phyloP scores from a whole-genome alignment of 1,284 basidiomycete genomes.

The Tilletiopsis washingtonensis region DNA sequence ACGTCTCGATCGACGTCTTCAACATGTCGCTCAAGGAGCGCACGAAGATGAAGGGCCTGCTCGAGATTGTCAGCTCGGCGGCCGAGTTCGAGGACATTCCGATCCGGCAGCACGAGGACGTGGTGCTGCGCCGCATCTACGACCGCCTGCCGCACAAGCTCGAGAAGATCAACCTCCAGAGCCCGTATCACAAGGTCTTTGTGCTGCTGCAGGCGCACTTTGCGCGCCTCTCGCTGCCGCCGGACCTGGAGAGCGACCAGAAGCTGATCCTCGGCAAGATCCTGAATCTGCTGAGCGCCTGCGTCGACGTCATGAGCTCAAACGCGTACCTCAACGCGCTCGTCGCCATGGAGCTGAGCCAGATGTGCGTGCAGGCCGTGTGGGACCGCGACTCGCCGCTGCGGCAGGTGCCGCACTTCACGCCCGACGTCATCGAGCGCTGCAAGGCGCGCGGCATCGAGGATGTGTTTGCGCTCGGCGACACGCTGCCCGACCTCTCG shows the following conservation, averaged over 20 bases:
- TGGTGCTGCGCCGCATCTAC: constrained; percentile 63
- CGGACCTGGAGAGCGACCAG: constrained; percentile 89
- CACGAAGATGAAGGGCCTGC: constrained; percentile 92
- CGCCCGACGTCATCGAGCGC: constrained; percentile 62
- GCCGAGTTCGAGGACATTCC: constrained; percentile 92
- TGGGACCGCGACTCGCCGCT: constrained; percentile 74
- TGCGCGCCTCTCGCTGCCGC: constrained; percentile 77
- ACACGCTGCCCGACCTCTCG: constrained; percentile 33
- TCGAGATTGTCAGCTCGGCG: constrained; percentile 92
- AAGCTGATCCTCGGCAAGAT: constrained; percentile 77
- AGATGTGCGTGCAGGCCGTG: constrained; percentile 97
- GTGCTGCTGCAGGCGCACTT: constrained; percentile 94
- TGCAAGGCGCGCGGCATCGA: constrained; percentile 56
- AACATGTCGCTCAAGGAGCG: constrained; percentile 88
- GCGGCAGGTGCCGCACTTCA: constrained; percentile 93
- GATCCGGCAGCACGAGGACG: constrained; percentile 62
- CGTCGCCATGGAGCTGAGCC: constrained; percentile 96
- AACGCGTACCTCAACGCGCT: constrained; percentile 90
- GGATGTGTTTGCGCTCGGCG: constrained; percentile 39
- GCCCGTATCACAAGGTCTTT: constrained; percentile 97
- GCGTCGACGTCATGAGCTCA: constrained; percentile 95
- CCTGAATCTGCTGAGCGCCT: constrained; percentile 60
- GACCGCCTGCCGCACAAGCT: constrained; percentile 97
- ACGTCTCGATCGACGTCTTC: constrained; percentile 94
- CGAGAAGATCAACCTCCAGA: constrained; percentile 71